Base-by-base conservation (phyloP, 345 rosid species). In the Euclidium syriacum region DNA sequence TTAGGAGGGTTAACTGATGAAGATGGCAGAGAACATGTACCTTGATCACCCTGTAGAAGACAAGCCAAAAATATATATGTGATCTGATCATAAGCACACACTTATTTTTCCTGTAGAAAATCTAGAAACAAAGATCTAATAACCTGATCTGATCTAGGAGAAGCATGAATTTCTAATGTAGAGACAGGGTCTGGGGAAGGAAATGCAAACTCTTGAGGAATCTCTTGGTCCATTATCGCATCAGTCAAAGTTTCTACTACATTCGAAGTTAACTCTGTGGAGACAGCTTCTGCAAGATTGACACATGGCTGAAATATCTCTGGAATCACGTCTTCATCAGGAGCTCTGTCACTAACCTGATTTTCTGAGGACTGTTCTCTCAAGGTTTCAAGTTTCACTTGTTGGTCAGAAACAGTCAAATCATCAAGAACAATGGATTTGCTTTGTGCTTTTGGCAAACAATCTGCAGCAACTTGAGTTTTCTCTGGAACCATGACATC, bases 1-100 rank as follows among this genome's bases (percentile, higher is more conserved):
- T 25, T 65, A 55, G 71, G 55, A 65, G 48, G 19, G 22, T 65
- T 46, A 54, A 32, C 60, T 29, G 34, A 42, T 15, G 52, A 67
- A 22, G 43, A 30, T 54, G 54, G 54, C 4, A 2, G 1, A 50
- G 15, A 41, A n/a, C 22, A 2, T 9, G 61, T 51, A 52, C 18
- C 17, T 33, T 61, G 55, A 61, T 38, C 67, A 27, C 32, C 35
- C 68, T 69, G 48, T 53, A 52, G 9, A 44, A 34, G 7, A 38
- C 10, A 24, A 48, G 19, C 0, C 49, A 14, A 50, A 50, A 4
- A 4, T 54, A 22, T 32, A 40, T 0, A 16, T 7, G 36, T 23
- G 20, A 50, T 19, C 20, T 50, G 10, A 62, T 25, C 22, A n/a
- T n/a, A n/a, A n/a, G n/a, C n/a, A n/a, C n/a, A n/a, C n/a, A n/a